Base-by-base conservation (phyloP, 192 early-diverging fungal genomes). In the Umbelopsis isabellina region DNA sequence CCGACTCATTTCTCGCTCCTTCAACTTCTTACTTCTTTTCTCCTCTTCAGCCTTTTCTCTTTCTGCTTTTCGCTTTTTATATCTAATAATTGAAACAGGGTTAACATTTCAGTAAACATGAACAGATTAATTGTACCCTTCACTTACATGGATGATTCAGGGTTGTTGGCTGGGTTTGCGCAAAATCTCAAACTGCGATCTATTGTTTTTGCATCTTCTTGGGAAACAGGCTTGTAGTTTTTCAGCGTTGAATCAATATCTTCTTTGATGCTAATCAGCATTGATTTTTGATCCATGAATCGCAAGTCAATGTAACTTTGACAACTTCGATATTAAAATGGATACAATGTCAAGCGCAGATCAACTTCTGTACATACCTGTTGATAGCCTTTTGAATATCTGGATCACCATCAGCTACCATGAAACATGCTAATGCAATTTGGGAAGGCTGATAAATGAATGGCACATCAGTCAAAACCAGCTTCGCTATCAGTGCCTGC, bases 391-490 rank as follows among this genome's bases (percentile, higher is more conserved):
- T 33, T 35, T 89, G 83, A 41, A 86, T 78, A 2, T 81, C 80
- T 66, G 83, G 81, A 11, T 86, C 76, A 48, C 76, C 79, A 6
- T 85, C 81, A 8, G 91, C 86, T 64, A 91, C 75, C 75, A 83
- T 82, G 72, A 91, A 74, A 16, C 85, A 83, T 4, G 88, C 88
- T 68, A 93, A 58, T 2, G 91, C 91, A 67, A 92, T 88, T 81
- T 93, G 92, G 4, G 91, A 81, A 41, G 92, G 90, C 72, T 91
- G 89, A 73, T 92, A 93, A 41, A 88, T 66, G 68, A 92, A 91
- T 33, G 86, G 83, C n/a, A 90, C 76, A 58, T 93, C 92, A 0
- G 92, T 91, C 48, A 88, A 74, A 21, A 93, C 72, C 5, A 90
- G 88, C 23, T 80, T 80, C 23, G 84, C 81, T 61, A 91, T 89